phyloP scores from a whole-genome alignment of 1,139 yeast genomes.

The Torulaspora pretoriensis region DNA sequence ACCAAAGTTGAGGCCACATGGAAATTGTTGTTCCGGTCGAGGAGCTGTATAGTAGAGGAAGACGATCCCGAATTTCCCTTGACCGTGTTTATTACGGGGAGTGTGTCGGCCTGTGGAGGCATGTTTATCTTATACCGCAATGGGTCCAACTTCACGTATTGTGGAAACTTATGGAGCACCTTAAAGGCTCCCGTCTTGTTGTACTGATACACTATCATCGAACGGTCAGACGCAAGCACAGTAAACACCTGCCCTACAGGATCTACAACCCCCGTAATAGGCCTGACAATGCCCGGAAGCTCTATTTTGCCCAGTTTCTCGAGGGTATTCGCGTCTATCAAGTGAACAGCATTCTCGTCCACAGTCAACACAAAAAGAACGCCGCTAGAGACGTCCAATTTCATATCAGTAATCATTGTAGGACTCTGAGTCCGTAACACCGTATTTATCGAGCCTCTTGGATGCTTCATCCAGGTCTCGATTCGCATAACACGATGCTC shows the following conservation, averaged over 20 bases:
- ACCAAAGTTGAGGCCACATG: constrained; percentile 48
- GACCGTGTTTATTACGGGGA: constrained; percentile 34
- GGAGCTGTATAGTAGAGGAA: constrained; percentile 27
- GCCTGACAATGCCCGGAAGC: constrained; percentile 21
- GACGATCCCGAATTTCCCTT: constrained; percentile 27
- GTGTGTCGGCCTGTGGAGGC: constrained; percentile 35
- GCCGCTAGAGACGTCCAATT: constrained; percentile 20
- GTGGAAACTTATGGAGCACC: constrained; percentile 25
- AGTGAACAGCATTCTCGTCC: constrained; percentile 22
- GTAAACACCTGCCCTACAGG: constrained; percentile 31
- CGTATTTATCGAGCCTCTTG: constrained; percentile 2
- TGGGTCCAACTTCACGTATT: constrained; percentile 33
- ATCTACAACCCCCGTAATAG: constrained; percentile 31
- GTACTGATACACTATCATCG: constrained; percentile 30
- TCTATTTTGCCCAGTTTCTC: constrained; percentile 19
- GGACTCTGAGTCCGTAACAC: constrained; percentile 20
- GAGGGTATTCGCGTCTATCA: constrained; percentile 18
- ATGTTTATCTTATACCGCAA: constrained; percentile 32
- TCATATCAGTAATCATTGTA: constrained; percentile 32
- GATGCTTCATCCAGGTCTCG: constrained; percentile 16
- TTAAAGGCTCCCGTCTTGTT: constrained; percentile 25
- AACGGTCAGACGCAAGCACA: constrained; percentile 29
- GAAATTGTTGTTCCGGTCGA: constrained; percentile 41
- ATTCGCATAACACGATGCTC: constrained; percentile 23
- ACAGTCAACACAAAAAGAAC: constrained; percentile 26